Conservation (phyloP, 2,329 filamentous ascomycete genomes). For the Pseudogymnoascus verrucosus region DNA sequence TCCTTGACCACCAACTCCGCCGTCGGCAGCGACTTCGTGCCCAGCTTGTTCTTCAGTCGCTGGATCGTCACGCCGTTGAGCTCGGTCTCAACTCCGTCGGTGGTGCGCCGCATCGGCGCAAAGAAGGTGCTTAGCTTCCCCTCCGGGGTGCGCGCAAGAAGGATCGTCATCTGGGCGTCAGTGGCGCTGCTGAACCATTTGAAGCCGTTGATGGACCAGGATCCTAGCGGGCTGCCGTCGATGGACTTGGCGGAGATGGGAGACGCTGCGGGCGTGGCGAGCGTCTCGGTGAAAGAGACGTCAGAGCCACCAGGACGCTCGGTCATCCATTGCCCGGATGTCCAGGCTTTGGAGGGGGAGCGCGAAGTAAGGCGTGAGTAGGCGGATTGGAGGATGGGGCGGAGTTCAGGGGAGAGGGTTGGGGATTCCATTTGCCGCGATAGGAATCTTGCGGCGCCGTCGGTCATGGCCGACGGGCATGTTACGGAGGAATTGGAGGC, state of each 20-base stretch:
- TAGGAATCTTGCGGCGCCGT: conserved; percentile 49
- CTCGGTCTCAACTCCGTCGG: conserved; percentile 27
- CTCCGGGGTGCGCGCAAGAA: conserved; percentile 51
- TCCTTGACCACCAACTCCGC: conserved; percentile 59
- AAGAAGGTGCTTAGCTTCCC: conserved; percentile 54
- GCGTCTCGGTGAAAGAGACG: conserved; percentile 59
- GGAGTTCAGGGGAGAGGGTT: conserved; percentile 25
- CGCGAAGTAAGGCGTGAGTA: conserved; percentile 46
- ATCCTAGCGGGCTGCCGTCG: conserved; percentile 38
- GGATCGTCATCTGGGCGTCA: conserved; percentile 54
- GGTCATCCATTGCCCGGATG: conserved; percentile 72
- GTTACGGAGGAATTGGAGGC: background rate
- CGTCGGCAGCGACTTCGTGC: conserved; percentile 61
- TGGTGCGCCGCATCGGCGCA: conserved; percentile 48
- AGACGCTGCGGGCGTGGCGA: conserved; percentile 33
- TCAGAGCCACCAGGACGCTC: conserved; percentile 63
- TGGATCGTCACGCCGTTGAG: conserved; percentile 63
- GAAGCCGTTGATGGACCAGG: conserved; percentile 57
- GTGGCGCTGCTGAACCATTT: conserved; percentile 66
- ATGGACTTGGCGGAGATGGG: conserved; percentile 17
- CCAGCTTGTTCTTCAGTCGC: conserved; percentile 64
- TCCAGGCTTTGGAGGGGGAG: conserved; percentile 50
- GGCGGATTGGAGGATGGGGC: conserved; percentile 42
- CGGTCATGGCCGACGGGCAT: conserved; percentile 61
- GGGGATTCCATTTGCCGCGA: conserved; percentile 34